Evolutionary conservation across 148 eudicot species (phyloP), one percentile per base, ranked within the genome.

Genomic region (Dysphania ambrosioides): DNA sequence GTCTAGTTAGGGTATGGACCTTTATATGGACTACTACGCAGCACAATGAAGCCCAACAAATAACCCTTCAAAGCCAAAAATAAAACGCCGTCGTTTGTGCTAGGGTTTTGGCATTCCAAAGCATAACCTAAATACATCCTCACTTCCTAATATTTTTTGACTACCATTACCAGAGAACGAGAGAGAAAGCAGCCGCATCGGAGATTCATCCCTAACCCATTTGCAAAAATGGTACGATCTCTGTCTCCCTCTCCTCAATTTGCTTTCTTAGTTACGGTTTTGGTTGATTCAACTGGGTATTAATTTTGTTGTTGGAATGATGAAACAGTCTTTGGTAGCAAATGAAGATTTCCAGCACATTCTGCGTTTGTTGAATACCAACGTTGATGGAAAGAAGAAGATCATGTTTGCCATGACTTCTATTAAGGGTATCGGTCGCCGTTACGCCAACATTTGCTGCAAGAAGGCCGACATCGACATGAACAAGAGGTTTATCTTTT

Each of bases 361-460:
- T 83, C 84, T 93, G 65, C 98, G 98, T 81, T 78, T 93, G 56
- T 85, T 86, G 86, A 93, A 93, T 79, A 93, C 98, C 27, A 93
- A 93, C 70, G 98, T 90, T 19, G 98, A 93, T 70, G 98, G 98
- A 1, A 93, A 93, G 51, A 93, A 93, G 81, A 93, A 90, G 88
- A 90, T 93, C 75, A 90, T 93, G 98, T 93, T 86, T 73, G 98
- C 98, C 23, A 68, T 93, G 84, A 93, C 98, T 57, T 89, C 98
- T 1, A 93, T 93, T 83, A 93, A 93, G 77, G 98, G 98, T 88
- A 89, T 93, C 51, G 98, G 98, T 8, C 96, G 98, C 27, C 96
- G 98, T 73, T 93, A 86, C 72, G 84, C 98, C 70, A 93, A 93
- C 74, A 89, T 93, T 64, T 93, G 92, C 62, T 93, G 98, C 79